A percentile compares a stretch with the other conserved stretches of the same genome.
phyloP scores from a whole-genome alignment of 1,284 basidiomycete genomes.

The Irpex sp. region DNA sequence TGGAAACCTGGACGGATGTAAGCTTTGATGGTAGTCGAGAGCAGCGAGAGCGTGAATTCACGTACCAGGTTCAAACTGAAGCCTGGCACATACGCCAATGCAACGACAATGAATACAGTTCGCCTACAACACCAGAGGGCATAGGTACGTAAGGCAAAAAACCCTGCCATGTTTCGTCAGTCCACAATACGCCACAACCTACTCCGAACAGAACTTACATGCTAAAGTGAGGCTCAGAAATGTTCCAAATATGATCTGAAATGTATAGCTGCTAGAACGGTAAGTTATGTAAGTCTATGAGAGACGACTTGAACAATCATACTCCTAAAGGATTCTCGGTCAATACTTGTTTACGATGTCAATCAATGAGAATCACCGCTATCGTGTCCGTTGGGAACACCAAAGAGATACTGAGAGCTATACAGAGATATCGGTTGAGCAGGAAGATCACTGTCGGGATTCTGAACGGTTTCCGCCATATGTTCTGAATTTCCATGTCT shows the following conservation, averaged over 20 bases:
- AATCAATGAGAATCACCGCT: neutral
- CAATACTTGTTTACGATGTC: neutral
- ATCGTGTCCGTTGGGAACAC: neutral
- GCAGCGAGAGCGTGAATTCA: neutral
- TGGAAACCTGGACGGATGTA: neutral
- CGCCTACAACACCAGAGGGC: neutral
- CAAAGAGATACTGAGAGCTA: neutral
- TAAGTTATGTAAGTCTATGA: neutral
- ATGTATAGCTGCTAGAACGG: neutral
- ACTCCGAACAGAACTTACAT: neutral
- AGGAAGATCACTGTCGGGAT: constrained; percentile 2
- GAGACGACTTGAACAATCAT: neutral
- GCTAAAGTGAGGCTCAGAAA: neutral
- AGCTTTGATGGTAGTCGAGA: neutral
- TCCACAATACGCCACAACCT: neutral
- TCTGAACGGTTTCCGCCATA: constrained; percentile 2
- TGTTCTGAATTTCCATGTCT: constrained; percentile 2
- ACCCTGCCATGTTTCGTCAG: neutral
- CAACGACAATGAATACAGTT: neutral
- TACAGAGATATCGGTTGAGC: constrained; percentile 5
- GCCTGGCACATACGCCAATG: neutral
- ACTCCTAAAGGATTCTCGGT: neutral
- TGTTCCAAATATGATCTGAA: neutral
- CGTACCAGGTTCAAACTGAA: neutral
- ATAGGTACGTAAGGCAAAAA: neutral